phyloP scores from a whole-genome alignment of 495 filamentous ascomycete genomes.

The Parathielavia appendiculata region DNA sequence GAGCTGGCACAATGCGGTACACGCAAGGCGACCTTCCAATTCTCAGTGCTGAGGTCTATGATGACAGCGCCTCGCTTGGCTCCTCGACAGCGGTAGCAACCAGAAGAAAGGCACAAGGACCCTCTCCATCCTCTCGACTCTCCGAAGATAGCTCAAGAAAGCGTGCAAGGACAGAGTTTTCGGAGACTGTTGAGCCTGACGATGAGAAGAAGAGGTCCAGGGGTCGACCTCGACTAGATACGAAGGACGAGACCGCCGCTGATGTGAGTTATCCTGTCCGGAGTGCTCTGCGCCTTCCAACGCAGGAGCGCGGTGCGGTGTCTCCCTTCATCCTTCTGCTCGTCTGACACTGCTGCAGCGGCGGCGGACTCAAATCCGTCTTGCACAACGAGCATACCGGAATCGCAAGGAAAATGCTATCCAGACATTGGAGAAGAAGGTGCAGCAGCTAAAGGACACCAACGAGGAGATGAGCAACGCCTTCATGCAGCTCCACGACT shows the following conservation, averaged over 20 bases:
- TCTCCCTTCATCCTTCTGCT: neutral
- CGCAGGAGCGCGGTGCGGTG: neutral
- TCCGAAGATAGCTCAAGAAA: constrained; percentile 30
- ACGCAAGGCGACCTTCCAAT: constrained; percentile 38
- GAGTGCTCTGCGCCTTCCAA: neutral
- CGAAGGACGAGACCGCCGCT: constrained; percentile 58
- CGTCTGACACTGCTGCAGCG: constrained; percentile 47
- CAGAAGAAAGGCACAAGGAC: constrained; percentile 20
- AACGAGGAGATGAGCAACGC: constrained; percentile 71
- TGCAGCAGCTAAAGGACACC: constrained; percentile 57
- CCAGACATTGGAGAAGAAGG: constrained; percentile 61
- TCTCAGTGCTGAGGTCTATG: constrained; percentile 47
- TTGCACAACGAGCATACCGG: constrained; percentile 80
- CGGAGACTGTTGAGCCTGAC: constrained; percentile 26
- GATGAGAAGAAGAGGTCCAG: constrained; percentile 50
- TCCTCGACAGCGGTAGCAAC: constrained; percentile 9
- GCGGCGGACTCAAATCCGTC: constrained; percentile 78
- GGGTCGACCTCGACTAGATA: constrained; percentile 65
- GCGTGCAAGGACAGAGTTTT: constrained; percentile 20
- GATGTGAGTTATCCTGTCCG: constrained; percentile 39
- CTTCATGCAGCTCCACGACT: constrained; percentile 66
- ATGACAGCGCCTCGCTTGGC: constrained; percentile 27
- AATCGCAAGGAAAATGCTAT: constrained; percentile 80
- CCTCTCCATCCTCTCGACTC: neutral
- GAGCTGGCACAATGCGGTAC: constrained; percentile 30